These are phyloP conservation scores for Raphanus sativus DNA, from an alignment of 345 rosid genomes.

Conservation along the genomic window DNA sequence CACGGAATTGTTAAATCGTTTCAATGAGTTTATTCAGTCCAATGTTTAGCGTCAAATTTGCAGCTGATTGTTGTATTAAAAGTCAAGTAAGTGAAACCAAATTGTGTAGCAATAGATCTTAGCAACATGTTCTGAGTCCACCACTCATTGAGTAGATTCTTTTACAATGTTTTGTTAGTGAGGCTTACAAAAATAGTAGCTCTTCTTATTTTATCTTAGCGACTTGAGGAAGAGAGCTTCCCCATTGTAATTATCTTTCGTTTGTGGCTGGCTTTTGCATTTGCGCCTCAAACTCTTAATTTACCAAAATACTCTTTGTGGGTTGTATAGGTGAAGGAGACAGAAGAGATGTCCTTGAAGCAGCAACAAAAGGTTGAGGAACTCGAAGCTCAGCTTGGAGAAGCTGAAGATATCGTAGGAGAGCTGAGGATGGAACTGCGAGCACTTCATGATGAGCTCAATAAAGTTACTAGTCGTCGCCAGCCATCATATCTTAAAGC, in stretches of 20 bases:
- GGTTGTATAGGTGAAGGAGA: conserved; percentile 62
- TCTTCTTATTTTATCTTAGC: too few species aligned
- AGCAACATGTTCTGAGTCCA: neutral
- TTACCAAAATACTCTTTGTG: neutral
- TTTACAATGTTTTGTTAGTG: neutral
- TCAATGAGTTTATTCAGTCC: too few species aligned
- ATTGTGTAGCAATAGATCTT: too few species aligned
- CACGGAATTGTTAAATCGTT: too few species aligned
- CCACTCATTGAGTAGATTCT: neutral
- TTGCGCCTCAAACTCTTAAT: neutral
- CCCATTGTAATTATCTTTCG: neutral
- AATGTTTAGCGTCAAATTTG: too few species aligned
- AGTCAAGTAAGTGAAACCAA: neutral
- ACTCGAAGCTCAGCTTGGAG: conserved; percentile 87
- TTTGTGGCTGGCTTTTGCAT: conserved; percentile 16
- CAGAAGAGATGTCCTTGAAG: conserved; percentile 51
- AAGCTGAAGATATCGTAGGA: conserved; percentile 81
- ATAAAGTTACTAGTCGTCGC: conserved; percentile 34
- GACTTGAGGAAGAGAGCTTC: neutral
- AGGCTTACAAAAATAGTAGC: neutral
- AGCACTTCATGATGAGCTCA: conserved; percentile 61
- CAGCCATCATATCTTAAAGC: conserved; percentile 22
- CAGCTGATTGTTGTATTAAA: neutral
- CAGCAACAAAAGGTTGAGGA: conserved; percentile 70
- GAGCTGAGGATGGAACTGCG: conserved; percentile 79